Evolutionary conservation across 2,329 filamentous ascomycete genomes (phyloP), one percentile per base, ranked within the genome.

Genomic region (Pestalotiopsis sp.): DNA sequence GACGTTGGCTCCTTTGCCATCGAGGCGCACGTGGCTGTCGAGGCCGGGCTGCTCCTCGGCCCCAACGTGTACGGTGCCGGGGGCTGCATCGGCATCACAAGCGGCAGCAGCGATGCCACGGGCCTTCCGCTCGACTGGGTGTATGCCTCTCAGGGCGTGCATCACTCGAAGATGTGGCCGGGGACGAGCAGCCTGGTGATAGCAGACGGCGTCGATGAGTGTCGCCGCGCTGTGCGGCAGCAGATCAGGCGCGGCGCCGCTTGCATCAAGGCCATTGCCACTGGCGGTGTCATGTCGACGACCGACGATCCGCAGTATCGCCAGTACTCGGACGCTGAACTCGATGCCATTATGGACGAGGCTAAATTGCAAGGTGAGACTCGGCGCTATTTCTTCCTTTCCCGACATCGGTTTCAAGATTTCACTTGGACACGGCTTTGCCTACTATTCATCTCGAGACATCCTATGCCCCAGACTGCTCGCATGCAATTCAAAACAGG

Each of bases 11-110:
- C n/a, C 4, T 38, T 25, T 23, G 60, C 27, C 38, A 20, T 41
- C 38, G 27, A 41, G 38, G 27, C 31, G 4, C 25, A 31, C 4
- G 23, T 38, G 12, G 20, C 62, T 9, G 62, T 25, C 2, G 25
- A 81, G 12, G 81, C 83, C 45, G 84, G 83, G 1, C 75, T 75
- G 17, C 77, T 87, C 31, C 71, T 82, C 6, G 84, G 84, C 0
- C 84, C 84, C 0, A 84, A 84, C 67, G 80, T 87, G 17, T 87
- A 86, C 76, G 82, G 80, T 0, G 77, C 83, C 3, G 78, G 83
- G 25, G 78, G 78, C 1, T 75, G 79, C 14, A 78, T 88, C 64
- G 82, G 80, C 66, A 82, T 83, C 70, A 86, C 83, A 0, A 84
- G 81, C 4, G 85, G 85, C 0, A 85, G 87, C 72, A 83, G 82